Conservation (phyloP, 768 basidiomycete genomes). For the Phylloporus sp. region DNA sequence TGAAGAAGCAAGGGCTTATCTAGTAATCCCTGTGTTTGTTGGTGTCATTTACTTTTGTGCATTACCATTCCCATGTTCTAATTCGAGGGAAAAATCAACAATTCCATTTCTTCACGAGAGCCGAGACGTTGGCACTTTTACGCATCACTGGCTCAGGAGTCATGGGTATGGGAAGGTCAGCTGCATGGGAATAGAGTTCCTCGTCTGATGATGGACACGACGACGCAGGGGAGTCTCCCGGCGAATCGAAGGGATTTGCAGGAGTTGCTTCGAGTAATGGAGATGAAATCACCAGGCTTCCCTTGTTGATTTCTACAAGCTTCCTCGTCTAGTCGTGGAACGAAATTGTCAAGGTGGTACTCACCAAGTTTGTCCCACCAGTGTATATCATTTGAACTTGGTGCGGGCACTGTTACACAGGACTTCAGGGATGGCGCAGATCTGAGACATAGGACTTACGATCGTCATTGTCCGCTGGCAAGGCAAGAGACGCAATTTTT, state of each 20-base stretch:
- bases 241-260: slow-evolving; percentile 73
- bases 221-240: slow-evolving; percentile 57
- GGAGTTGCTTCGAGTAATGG: slow-evolving; percentile 37
- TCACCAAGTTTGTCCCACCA: slow-evolving; percentile 80
- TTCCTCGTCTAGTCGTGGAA: neutral
- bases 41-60: slow-evolving; percentile 1
- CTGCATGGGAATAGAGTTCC: slow-evolving; percentile 72
- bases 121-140: slow-evolving; percentile 5
- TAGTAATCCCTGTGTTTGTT: slow-evolving; percentile 26
- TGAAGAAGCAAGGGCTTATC: slow-evolving; percentile 93
- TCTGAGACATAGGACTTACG: slow-evolving; percentile 23
- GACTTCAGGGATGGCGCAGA: slow-evolving; percentile 3
- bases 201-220: slow-evolving; percentile 82
- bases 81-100: neutral
- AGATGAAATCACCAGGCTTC: slow-evolving; percentile 31
- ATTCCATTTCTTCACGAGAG: slow-evolving; percentile 8
- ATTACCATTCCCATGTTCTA: slow-evolving; percentile 1
- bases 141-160: slow-evolving; percentile 31
- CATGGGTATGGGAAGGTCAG: slow-evolving; percentile 66
- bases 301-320: slow-evolving; percentile 16
- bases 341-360: slow-evolving; percentile 4
- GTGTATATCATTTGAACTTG: slow-evolving; percentile 67
- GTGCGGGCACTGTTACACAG: slow-evolving; percentile 62
- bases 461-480: slow-evolving; percentile 38
- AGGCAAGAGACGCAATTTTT: slow-evolving; percentile 56